Base-by-base conservation (phyloP, 2,329 filamentous ascomycete genomes). In the Trichophyton verrucosum region DNA sequence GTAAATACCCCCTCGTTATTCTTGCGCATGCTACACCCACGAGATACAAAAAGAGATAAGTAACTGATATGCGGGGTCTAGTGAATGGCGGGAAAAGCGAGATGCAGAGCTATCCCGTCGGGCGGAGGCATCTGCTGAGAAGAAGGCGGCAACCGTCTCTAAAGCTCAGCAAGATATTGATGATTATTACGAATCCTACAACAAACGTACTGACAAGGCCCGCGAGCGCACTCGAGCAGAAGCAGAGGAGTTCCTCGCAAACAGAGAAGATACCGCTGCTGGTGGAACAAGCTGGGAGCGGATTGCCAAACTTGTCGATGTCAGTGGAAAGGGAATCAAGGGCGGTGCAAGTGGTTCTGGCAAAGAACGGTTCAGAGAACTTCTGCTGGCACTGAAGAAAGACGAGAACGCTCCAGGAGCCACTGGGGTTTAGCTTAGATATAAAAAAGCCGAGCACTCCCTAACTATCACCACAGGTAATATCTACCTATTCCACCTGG, bases 151-250 rank as follows among this genome's bases (percentile, higher is more conserved):
- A 73, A 96, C 91, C 1, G 78, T 96, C 71, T 85, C 89, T 73
- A 90, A 94, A 68, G 94, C 94, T 9, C 90, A 91, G 71, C 83
- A 91, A 73, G 94, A 95, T 74, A 95, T 99, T 65, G 94, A 99
- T 73, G 94, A 96, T 74, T 99, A 97, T 78, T 99, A 99, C 80
- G 91, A 96, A 72, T 96, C 96, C 77, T 99, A 99, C 81, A 97
- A 97, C 80, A 86, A 87, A 75, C 96, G 96, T 79, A 92, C 94
- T 74, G 94, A 99, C 74, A 97, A 97, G 82, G 84, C 83, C 62
- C 87, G 96, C 67, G 81, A 87, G 22, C 89, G 95, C 78, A 94
- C 92, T 61, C 85, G 87, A 69, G 87, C 88, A 74, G 94, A 99
- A 68, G 94, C 92, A 5, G 92, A 97, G 70, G 86, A 96, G 71